Percentiles rank a stretch among this genome's conserved stretches.
Conservation (phyloP, 1,284 basidiomycete genomes). For the Exobasidium rhododendri region DNA sequence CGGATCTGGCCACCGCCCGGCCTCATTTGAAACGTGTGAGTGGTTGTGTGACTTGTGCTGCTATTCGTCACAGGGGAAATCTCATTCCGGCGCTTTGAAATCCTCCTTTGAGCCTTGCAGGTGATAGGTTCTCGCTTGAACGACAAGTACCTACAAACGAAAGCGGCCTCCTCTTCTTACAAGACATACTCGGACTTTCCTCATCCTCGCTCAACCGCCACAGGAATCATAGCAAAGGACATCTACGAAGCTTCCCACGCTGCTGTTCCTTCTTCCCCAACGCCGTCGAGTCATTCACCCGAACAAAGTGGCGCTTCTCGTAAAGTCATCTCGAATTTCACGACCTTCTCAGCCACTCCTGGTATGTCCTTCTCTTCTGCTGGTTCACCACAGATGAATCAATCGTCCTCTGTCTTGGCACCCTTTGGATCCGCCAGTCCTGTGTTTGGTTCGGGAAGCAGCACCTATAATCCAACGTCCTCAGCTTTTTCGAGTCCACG, state of each 20-base stretch:
- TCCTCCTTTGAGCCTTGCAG: conserved; percentile 60
- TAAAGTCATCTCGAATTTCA: conserved; percentile 43
- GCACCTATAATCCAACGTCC: neutral
- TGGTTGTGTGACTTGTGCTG: conserved; percentile 16
- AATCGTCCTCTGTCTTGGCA: neutral
- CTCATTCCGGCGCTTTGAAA: neutral
- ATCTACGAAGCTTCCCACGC: conserved; percentile 7
- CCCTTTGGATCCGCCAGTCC: conserved; percentile 8
- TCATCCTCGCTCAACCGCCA: conserved; percentile 19
- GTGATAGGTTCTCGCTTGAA: conserved; percentile 58
- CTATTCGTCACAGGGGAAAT: neutral
- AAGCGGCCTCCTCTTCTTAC: conserved; percentile 34
- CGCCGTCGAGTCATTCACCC: neutral
- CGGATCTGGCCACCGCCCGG: conserved; percentile 70
- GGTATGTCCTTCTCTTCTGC: conserved; percentile 40
- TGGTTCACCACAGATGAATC: conserved; percentile 23
- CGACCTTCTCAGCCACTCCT: conserved; percentile 39
- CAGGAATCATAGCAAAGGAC: conserved; percentile 4
- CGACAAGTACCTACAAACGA: conserved; percentile 45
- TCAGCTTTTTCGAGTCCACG: neutral
- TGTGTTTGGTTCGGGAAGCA: neutral
- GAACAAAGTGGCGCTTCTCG: conserved; percentile 17
- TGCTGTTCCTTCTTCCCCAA: neutral
- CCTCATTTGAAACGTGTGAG: conserved; percentile 75
- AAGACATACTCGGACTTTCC: conserved; percentile 36